phyloP scores from a whole-genome alignment of 208 protist genomes.

The Endotrypanum monterogeii region DNA sequence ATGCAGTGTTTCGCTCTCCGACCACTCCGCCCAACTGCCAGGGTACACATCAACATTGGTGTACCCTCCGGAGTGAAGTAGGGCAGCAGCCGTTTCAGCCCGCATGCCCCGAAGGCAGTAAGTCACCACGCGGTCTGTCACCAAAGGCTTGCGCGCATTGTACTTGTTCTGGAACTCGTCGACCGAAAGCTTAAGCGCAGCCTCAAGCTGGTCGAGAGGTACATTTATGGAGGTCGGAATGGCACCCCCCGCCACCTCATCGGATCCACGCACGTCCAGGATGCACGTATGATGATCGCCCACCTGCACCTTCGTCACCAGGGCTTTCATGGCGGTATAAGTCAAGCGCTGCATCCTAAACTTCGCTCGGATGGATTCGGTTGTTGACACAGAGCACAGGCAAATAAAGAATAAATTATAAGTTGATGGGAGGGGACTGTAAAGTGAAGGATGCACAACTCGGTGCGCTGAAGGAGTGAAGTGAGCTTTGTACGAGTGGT shows the following conservation, averaged over 20 bases:
- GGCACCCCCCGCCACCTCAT: conserved; percentile 56
- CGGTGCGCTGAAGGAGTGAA: neutral
- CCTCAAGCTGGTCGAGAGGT: conserved; percentile 61
- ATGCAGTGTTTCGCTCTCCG: conserved; percentile 29
- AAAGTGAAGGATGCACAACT: neutral
- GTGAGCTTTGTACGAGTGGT: neutral
- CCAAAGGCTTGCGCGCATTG: conserved; percentile 36
- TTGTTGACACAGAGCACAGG: neutral
- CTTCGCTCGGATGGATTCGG: neutral
- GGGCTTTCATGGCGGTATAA: conserved; percentile 57
- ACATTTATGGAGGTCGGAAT: conserved; percentile 65
- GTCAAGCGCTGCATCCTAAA: conserved; percentile 51
- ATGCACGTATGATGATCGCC: conserved; percentile 43
- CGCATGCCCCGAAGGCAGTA: conserved; percentile 67
- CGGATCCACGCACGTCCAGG: conserved; percentile 60
- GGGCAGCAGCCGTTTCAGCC: conserved; percentile 48
- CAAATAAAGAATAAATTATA: neutral
- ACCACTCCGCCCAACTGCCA: conserved; percentile 81
- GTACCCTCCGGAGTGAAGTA: conserved; percentile 47
- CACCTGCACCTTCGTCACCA: conserved; percentile 51
- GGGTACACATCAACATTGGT: conserved; percentile 65
- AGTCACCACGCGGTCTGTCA: conserved; percentile 57
- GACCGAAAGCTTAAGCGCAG: conserved; percentile 38
- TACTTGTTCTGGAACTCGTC: conserved; percentile 54
- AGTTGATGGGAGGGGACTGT: neutral